phyloP scores from a whole-genome alignment of 2,329 filamentous ascomycete species.

The Verticillium nubilum region DNA sequence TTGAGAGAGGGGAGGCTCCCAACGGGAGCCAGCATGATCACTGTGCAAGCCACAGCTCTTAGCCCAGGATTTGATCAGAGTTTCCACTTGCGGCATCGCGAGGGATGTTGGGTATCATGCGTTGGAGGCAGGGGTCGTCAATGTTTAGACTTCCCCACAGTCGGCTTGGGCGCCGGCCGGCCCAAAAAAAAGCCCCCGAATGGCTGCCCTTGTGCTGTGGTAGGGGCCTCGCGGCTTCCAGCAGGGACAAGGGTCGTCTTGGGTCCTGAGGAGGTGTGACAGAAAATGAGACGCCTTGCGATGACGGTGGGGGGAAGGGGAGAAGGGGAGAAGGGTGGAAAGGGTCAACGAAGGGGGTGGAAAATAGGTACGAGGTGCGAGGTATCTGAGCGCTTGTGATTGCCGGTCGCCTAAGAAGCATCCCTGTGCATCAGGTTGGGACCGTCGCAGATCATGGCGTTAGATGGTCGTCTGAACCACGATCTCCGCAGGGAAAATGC shows the following conservation, averaged over 20 bases:
- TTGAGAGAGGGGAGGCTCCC: conserved; percentile 13
- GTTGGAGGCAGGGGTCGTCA: conserved; percentile 23
- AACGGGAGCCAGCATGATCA: conserved; percentile 19
- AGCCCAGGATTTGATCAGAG: conserved; percentile 17
- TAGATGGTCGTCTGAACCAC: conserved; percentile 34
- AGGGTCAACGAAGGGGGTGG: background rate
- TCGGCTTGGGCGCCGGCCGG: conserved; percentile 21
- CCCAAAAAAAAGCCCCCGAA: conserved; percentile 18
- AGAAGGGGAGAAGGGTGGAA: background rate
- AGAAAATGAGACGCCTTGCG: conserved; percentile 12
- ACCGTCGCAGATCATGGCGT: conserved; percentile 31
- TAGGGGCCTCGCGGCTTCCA: conserved; percentile 8
- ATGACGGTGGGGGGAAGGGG: conserved; percentile 1
- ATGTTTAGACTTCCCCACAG: conserved; percentile 27
- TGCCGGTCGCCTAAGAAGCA: conserved; percentile 14
- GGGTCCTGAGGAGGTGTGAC: conserved; percentile 14
- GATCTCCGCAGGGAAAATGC: conserved; percentile 29
- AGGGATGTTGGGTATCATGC: conserved; percentile 25
- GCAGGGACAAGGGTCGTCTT: conserved; percentile 9
- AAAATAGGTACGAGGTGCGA: background rate
- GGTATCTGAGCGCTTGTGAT: conserved; percentile 8
- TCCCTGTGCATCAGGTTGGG: conserved; percentile 28
- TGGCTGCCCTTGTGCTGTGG: conserved; percentile 6
- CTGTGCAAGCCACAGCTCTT: conserved; percentile 12
- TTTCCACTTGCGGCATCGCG: conserved; percentile 24